Percentiles rank a stretch among this genome's conserved stretches.
Conservation (phyloP, 148 eudicot genomes). For the Rhododendron griersonianum region DNA sequence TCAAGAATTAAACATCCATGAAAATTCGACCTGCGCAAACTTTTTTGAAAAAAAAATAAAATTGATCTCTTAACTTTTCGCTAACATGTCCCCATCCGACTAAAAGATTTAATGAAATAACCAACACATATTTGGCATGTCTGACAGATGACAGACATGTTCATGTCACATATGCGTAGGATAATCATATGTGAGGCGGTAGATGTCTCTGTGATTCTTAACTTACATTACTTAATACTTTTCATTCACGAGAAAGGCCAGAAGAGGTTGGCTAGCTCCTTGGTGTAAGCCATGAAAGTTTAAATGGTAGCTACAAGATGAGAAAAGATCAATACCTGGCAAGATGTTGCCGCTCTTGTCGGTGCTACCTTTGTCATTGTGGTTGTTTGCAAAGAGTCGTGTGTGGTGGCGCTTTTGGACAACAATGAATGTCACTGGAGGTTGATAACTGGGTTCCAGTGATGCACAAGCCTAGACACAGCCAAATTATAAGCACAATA, state of each 20-base stretch:
- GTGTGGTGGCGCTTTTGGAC: conserved; percentile 97
- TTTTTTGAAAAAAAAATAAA: neutral
- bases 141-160: neutral
- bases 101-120: neutral
- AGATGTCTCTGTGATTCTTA: neutral
- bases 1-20: neutral
- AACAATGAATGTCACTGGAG: conserved; percentile 82
- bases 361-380: conserved; percentile 51
- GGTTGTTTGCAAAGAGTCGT: conserved; percentile 72
- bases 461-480: conserved; percentile 77
- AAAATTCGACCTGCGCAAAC: neutral
- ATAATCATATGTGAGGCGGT: neutral
- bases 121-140: neutral
- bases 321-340: conserved; percentile 48
- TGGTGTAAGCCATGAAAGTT: neutral
- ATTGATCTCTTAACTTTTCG: neutral
- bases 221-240: neutral
- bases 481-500: neutral
- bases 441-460: conserved; percentile 76
- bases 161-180: neutral
- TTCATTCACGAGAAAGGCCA: neutral
- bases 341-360: conserved; percentile 87
- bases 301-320: neutral
- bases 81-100: neutral
- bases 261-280: neutral